Conservation (phyloP, 139 green algal species). For the Microglena sp. region DNA sequence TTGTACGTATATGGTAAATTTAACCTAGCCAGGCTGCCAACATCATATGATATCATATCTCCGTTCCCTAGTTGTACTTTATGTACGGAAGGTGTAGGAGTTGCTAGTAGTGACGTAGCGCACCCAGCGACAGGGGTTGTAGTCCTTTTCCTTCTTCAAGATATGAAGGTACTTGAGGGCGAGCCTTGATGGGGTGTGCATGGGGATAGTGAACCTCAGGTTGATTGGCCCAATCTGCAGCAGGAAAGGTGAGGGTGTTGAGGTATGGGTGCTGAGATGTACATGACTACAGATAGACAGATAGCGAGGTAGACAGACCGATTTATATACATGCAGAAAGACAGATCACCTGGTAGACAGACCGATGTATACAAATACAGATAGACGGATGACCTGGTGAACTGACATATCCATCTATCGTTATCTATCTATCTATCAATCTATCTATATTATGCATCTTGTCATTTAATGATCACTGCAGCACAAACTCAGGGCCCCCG, state of each 20-base stretch:
- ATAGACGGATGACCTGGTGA: not conserved
- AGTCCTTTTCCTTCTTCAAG: constrained; percentile 65
- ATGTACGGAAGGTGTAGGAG: constrained; percentile 68
- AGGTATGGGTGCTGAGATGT: not conserved
- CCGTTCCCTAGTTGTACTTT: too few species aligned
- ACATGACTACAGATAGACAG: too few species aligned
- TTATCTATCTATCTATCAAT: too few species aligned
- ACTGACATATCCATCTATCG: not conserved
- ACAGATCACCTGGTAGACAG: too few species aligned
- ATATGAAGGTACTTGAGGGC: constrained; percentile 67
- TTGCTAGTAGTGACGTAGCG: constrained; percentile 68
- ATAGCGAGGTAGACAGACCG: too few species aligned
- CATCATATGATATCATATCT: too few species aligned
- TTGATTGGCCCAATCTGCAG: constrained; percentile 79
- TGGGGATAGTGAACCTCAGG: constrained; percentile 88
- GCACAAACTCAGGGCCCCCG: too few species aligned
- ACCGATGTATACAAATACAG: too few species aligned
- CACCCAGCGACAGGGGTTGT: constrained; percentile 67
- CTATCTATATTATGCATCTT: too few species aligned
- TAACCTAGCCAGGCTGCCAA: too few species aligned
- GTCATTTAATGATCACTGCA: too few species aligned
- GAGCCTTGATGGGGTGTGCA: constrained; percentile 58
- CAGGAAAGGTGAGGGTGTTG: not conserved
- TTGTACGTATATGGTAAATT: too few species aligned
- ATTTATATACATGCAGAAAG: not conserved